A percentile compares a stretch with the other conserved stretches of the same genome.
phyloP scores from a whole-genome alignment of 768 basidiomycete genomes.

The Stropharia rugosoannulata region DNA sequence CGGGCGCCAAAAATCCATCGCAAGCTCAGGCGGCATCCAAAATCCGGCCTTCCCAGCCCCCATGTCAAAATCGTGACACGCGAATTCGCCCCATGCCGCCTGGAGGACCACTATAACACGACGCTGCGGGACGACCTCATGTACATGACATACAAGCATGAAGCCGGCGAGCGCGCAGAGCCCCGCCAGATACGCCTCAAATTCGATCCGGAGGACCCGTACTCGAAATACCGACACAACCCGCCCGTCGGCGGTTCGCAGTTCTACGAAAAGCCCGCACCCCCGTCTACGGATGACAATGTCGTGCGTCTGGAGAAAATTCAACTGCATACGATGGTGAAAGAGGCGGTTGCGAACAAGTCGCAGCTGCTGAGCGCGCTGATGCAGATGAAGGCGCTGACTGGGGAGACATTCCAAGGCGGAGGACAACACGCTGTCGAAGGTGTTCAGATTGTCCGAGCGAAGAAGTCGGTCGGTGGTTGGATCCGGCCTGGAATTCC shows the following conservation, averaged over 20 bases:
- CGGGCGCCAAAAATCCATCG: slow-evolving; percentile 46
- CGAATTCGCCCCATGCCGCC: slow-evolving; percentile 70
- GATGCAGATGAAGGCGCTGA: slow-evolving; percentile 84
- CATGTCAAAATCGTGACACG: slow-evolving; percentile 65
- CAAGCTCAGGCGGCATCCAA: slow-evolving; percentile 43
- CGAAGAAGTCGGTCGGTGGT: slow-evolving; percentile 66
- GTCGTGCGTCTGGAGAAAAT: slow-evolving; percentile 81
- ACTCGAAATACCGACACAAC: slow-evolving; percentile 75
- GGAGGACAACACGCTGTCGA: slow-evolving; percentile 67
- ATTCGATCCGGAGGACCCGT: slow-evolving; percentile 80
- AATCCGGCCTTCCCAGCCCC: slow-evolving; percentile 68
- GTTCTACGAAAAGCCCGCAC: slow-evolving; percentile 65
- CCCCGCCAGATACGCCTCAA: slow-evolving; percentile 61
- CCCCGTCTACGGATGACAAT: slow-evolving; percentile 64
- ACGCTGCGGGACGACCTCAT: slow-evolving; percentile 86
- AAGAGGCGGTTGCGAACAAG: slow-evolving; percentile 73
- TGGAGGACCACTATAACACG: slow-evolving; percentile 80
- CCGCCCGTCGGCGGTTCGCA: slow-evolving; percentile 72
- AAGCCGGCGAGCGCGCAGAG: slow-evolving; percentile 49
- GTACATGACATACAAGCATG: slow-evolving; percentile 93
- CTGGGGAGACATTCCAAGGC: slow-evolving; percentile 75
- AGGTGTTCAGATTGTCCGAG: slow-evolving; percentile 81
- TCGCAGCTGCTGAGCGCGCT: slow-evolving; percentile 78
- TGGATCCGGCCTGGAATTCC: slow-evolving; percentile 87
- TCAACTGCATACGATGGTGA: slow-evolving; percentile 83